Evolutionary conservation across 805 yeast genomes (phyloP).

Genomic region (Hanseniaspora guilliermondii): DNA sequence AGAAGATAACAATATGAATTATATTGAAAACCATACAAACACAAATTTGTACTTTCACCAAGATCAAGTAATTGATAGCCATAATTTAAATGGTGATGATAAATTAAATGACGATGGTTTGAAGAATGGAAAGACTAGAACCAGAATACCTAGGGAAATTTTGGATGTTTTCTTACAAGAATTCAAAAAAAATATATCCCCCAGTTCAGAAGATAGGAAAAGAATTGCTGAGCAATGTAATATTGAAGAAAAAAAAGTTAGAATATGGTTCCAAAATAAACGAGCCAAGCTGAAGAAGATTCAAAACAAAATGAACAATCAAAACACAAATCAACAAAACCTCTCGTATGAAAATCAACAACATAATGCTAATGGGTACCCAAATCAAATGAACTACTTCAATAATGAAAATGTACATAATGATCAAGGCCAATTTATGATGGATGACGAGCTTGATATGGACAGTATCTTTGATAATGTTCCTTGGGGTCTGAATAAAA

Average conservation of each 20-base stretch:
- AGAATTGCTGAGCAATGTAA: conserved; percentile 58
- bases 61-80: background rate
- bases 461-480: conserved; percentile 29
- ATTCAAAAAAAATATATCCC: conserved; percentile 62
- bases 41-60: background rate
- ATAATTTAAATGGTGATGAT: conserved; percentile 1
- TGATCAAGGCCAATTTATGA: conserved; percentile 13
- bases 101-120: conserved; percentile 12
- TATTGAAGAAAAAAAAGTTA: conserved; percentile 76
- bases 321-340: conserved; percentile 8
- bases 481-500: conserved; percentile 48
- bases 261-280: conserved; percentile 88
- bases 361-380: conserved; percentile 12
- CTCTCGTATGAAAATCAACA: conserved; percentile 18
- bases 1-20: conserved; percentile 6
- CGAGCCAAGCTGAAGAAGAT: conserved; percentile 62
- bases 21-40: conserved; percentile 10
- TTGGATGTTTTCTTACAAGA: conserved; percentile 54
- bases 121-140: conserved; percentile 35
- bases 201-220: conserved; percentile 58
- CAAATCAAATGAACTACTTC: background rate
- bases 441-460: conserved; percentile 14
- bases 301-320: background rate
- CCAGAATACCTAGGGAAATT: conserved; percentile 71
- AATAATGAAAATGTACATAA: conserved; percentile 11